Base-by-base conservation (phyloP, 805 yeast genomes). In the Babjeviella inositovora region DNA sequence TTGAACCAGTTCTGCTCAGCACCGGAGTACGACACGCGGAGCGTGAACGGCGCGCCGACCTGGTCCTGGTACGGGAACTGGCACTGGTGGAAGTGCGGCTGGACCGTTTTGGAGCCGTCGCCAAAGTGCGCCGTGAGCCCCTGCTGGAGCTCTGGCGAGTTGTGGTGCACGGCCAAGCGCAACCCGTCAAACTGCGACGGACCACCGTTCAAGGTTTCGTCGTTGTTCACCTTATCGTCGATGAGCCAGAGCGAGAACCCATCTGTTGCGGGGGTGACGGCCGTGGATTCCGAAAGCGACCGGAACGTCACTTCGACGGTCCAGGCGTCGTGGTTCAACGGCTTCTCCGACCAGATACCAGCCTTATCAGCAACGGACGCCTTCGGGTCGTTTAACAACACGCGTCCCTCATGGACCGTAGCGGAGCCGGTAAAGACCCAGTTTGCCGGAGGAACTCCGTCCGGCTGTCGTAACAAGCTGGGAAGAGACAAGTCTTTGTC, bases 1-100 rank as follows among this genome's bases (percentile, higher is more conserved):
- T 73, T 71, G 31, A 72, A 53, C 28, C 62, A 43, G 9, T 53
- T 49, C 14, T 43, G 41, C 19, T 48, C 39, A 6, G 35, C 33
- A 7, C 44, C 43, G 13, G 67, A 61, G 35, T 73, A 74, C 6
- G 74, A 66, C 8, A 77, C 32, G 45, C 82, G 64, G n/a, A 75
- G 25, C 1, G 79, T 72, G 13, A 64, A 51, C 7, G 92, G 92
- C n/a, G n/a, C n/a, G n/a, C n/a, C n/a, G 5, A 75, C 79, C 30
- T 66, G 65, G 34, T 69, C 71, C 40, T 75, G 73, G 34, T 64
- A 77, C 7, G 53, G 50, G 32, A 70, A 42, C n/a, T 51, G 43
- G 47, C 81, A 72, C 8, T 63, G 53, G 1, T 74, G 76, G 31
- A 71, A 50, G 21, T 52, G 35, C 8, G 43, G 27, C 20, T 52